These are phyloP conservation scores for Erysimum pusillum DNA, from an alignment of 441 rosid genomes.

Conservation along the genomic window DNA sequence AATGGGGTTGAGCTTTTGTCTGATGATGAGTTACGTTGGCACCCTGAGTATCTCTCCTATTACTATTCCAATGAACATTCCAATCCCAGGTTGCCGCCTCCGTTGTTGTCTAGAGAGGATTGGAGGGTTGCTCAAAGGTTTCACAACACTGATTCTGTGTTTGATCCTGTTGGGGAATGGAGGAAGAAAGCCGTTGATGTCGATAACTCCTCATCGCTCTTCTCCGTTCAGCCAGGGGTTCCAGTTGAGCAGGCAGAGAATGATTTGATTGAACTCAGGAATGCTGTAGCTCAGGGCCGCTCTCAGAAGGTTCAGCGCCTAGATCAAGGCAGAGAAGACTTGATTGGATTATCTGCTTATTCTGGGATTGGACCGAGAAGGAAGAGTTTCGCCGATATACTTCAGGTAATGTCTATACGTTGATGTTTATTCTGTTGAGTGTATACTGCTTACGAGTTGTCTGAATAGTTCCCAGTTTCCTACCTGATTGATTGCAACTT, in stretches of 20 bases:
- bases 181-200: conserved; percentile 55
- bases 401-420: conserved; percentile 67
- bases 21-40: conserved; percentile 85
- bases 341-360: conserved; percentile 52
- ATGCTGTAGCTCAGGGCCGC: conserved; percentile 53
- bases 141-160: conserved; percentile 66
- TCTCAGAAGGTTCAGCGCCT: conserved; percentile 61
- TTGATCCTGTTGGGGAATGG: conserved; percentile 66
- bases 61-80: conserved; percentile 81
- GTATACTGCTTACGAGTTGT: conserved; percentile 1
- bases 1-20: conserved; percentile 55
- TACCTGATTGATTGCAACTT: conserved; percentile 29
- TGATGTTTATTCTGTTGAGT: conserved; percentile 3
- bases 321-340: conserved; percentile 57
- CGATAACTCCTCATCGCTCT: conserved; percentile 65
- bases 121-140: conserved; percentile 92
- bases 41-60: conserved; percentile 81
- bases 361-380: conserved; percentile 75
- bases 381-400: conserved; percentile 97
- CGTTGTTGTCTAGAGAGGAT: conserved; percentile 85
- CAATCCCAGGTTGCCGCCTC: conserved; percentile 90
- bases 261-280: conserved; percentile 77
- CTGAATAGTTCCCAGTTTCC: neutral
- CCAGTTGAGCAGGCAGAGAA: conserved; percentile 65
- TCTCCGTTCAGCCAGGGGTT: conserved; percentile 78